These are phyloP conservation scores for Tagetes patula DNA, from an alignment of 129 eudicot genomes.

Conservation along the genomic window DNA sequence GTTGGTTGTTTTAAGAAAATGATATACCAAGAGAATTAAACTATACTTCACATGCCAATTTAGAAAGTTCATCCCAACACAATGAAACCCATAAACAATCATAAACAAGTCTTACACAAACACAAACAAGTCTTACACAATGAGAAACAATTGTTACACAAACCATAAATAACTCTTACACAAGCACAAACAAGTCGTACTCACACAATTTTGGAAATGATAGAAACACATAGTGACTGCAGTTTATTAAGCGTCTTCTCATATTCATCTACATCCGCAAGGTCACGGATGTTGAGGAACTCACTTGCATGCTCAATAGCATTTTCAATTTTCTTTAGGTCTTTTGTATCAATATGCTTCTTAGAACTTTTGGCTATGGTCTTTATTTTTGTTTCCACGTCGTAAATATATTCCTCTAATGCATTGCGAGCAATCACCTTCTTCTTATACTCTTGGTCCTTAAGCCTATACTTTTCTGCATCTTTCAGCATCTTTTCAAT, in stretches of 20 bases:
- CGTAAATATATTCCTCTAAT: slow-evolving; percentile 20
- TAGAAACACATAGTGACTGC: slow-evolving; percentile 10
- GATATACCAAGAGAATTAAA: too few species aligned
- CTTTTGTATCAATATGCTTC: slow-evolving; percentile 13
- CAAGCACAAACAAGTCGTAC: neutral
- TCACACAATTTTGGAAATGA: slow-evolving; percentile 9
- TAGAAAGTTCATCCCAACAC: too few species aligned
- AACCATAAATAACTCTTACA: neutral
- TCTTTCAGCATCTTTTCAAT: slow-evolving; percentile 22
- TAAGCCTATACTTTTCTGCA: slow-evolving; percentile 13
- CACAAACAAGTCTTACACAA: too few species aligned
- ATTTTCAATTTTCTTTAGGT: slow-evolving; percentile 13
- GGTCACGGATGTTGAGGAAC: slow-evolving; percentile 8
- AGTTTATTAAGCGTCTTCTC: slow-evolving; percentile 9
- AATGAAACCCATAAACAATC: too few species aligned
- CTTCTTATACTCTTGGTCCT: slow-evolving; percentile 15
- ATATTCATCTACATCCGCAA: slow-evolving; percentile 14
- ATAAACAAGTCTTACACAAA: too few species aligned
- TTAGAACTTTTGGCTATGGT: neutral
- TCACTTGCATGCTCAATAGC: slow-evolving; percentile 4
- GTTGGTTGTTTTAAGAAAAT: too few species aligned
- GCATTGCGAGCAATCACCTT: slow-evolving; percentile 22
- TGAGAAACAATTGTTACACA: too few species aligned
- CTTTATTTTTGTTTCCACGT: slow-evolving; percentile 12
- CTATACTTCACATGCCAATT: too few species aligned